Conservation (phyloP, 371 early-diverging fungal genomes). For the Mucor sp. region DNA sequence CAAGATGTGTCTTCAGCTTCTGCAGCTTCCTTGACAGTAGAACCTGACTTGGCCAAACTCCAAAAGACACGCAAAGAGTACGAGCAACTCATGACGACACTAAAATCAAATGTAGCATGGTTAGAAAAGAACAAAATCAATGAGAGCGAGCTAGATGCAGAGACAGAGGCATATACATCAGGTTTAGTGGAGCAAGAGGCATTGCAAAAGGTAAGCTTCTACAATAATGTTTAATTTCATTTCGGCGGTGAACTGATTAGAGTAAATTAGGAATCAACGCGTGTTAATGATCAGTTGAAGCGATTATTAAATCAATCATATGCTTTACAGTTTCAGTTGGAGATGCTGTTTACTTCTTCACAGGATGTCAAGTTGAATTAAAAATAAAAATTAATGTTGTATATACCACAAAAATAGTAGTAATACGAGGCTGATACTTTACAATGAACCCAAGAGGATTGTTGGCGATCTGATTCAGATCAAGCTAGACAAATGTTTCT, state of each 20-base stretch:
- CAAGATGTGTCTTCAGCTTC: slow-evolving; percentile 36
- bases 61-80: slow-evolving; percentile 39
- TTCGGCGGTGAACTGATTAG: too few relatives aligned
- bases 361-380: slow-evolving; percentile 21
- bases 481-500: too few relatives aligned
- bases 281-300: slow-evolving; percentile 34
- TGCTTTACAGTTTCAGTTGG: slow-evolving; percentile 45
- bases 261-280: slow-evolving; percentile 28
- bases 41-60: slow-evolving; percentile 36
- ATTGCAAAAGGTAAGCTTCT: slow-evolving; percentile 14
- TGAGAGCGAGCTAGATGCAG: background rate
- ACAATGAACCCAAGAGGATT: too few relatives aligned
- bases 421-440: too few relatives aligned
- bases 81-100: slow-evolving; percentile 24
- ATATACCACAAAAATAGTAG: background rate
- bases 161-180: slow-evolving; percentile 5
- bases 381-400: background rate
- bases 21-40: slow-evolving; percentile 36
- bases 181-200: slow-evolving; percentile 18
- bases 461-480: too few relatives aligned
- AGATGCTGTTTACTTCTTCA: slow-evolving; percentile 39
- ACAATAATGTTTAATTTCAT: background rate
- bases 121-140: slow-evolving; percentile 24
- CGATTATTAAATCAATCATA: slow-evolving; percentile 46
- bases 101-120: slow-evolving; percentile 30